Evolutionary conservation across 2,329 filamentous ascomycete species (phyloP).

Genomic region (Bipolaris zeicola): DNA sequence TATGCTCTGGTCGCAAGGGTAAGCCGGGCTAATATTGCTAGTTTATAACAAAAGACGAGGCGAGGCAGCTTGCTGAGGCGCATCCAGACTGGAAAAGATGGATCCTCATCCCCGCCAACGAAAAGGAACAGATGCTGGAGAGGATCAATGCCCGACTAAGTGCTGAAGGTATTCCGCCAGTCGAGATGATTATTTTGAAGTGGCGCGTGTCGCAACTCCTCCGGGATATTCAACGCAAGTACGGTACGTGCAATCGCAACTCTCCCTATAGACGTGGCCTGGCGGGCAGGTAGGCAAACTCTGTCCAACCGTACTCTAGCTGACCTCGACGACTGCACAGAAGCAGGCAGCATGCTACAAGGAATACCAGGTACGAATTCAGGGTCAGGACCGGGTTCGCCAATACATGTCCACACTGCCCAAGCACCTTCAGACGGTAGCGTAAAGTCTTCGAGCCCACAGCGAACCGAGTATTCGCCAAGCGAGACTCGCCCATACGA

Average conservation of each 20-base stretch:
- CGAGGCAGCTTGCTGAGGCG: conserved; percentile 44
- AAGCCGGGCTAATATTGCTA: conserved; percentile 33
- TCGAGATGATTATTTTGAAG: conserved; percentile 48
- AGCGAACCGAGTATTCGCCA: conserved; percentile 40
- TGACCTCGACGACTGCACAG: conserved; percentile 40
- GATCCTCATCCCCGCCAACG: conserved; percentile 46
- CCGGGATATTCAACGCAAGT: conserved; percentile 46
- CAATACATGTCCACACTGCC: conserved; percentile 35
- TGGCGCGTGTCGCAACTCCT: conserved; percentile 46
- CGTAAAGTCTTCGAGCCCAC: conserved; percentile 38
- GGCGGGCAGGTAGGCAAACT: conserved; percentile 22
- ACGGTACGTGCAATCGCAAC: conserved; percentile 39
- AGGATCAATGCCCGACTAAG: conserved; percentile 43
- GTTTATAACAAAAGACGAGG: conserved; percentile 48
- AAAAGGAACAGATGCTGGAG: conserved; percentile 44
- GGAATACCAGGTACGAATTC: conserved; percentile 37
- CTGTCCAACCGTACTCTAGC: conserved; percentile 32
- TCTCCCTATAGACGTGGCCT: conserved; percentile 26
- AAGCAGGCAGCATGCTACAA: conserved; percentile 46
- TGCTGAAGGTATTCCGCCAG: conserved; percentile 44
- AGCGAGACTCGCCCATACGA: conserved; percentile 45
- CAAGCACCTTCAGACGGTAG: conserved; percentile 35
- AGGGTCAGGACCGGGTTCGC: conserved; percentile 26
- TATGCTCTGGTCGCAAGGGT: conserved; percentile 19
- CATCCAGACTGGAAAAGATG: conserved; percentile 47